Base-by-base conservation (phyloP, 2,329 filamentous ascomycete species). In the Neofusicoccum umdonicola region DNA sequence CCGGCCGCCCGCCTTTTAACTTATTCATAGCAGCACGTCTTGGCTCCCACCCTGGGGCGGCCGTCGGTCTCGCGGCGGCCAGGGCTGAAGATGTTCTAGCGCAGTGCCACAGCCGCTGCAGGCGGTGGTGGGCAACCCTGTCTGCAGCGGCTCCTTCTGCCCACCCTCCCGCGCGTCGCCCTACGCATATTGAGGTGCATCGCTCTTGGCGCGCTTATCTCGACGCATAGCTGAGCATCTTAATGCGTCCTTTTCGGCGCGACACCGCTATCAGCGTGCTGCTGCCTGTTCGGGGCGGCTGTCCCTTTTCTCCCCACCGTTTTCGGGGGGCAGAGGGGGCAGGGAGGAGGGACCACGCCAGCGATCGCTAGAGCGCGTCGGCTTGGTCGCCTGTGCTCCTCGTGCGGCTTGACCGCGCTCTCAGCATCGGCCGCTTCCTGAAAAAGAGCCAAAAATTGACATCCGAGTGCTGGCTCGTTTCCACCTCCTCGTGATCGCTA, bases 101-200 rank as follows among this genome's bases (percentile, higher is more conserved):
- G 56, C 56, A 60, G 42, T 60, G 56, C 56, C 56, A 60, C 56
- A 60, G 56, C 56, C 56, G 56, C 56, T 37, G 56, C 56, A 45
- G 31, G 39, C 42, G 27, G 35, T 27, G n/a, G 3, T 11, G 52
- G 22, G 19, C 5, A 60, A 60, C 56, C 56, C 56, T 60, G 56
- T 44, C 54, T 6, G 39, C 51, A 3, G 51, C 47, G 47, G 44
- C 47, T 31, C 47, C 27, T 50, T 15, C 22, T 31, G 11, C 13
- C 34, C 35, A 12, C 35, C 22, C 54, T 15, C 13, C 6, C 13
- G 11, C 27, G 19, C 52, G 19, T 35, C 41, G 56, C 56, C 56
- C 17, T 60, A 60, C 31, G 56, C 27, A 60, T 60, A 60, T 60
- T 60, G 31, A 35, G 41, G 27, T 60, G 56, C 56, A 45, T 58